These are phyloP conservation scores for Liriodendron chinense DNA, from an alignment of 164 flowering plant species.

Conservation along the genomic window DNA sequence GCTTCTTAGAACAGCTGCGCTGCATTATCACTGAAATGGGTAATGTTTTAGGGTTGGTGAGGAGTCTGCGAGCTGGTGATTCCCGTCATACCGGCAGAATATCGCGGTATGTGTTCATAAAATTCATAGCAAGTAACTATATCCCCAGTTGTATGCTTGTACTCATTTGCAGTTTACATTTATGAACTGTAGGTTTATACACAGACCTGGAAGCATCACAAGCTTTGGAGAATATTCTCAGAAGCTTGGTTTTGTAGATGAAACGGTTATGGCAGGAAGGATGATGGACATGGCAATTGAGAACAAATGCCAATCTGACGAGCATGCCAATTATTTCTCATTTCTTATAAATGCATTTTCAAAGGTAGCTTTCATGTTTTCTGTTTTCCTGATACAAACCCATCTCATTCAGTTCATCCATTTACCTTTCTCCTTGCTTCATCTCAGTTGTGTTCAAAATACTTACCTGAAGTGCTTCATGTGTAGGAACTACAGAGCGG, in stretches of 20 bases:
- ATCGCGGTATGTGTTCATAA: conserved; percentile 17
- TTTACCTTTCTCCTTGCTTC: no score
- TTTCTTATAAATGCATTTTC: conserved; percentile 13
- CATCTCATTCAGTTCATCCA: background rate
- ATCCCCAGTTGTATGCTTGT: background rate
- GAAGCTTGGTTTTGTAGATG: conserved; percentile 18
- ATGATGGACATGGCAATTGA: conserved; percentile 17
- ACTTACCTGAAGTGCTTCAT: background rate
- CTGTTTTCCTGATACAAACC: background rate
- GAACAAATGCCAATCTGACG: conserved; percentile 9
- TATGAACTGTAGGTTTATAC: conserved; percentile 12
- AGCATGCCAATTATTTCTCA: conserved; percentile 10
- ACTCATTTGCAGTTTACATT: background rate
- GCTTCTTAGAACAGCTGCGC: conserved; percentile 17
- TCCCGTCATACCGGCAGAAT: conserved; percentile 14
- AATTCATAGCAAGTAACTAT: background rate
- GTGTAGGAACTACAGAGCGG: conserved; percentile 17
- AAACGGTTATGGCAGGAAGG: conserved; percentile 19
- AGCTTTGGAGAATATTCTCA: conserved; percentile 17
- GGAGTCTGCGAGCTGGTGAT: conserved; percentile 22
- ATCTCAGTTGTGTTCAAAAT: background rate
- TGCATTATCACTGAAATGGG: conserved; percentile 23
- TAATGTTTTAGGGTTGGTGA: conserved; percentile 24
- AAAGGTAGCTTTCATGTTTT: conserved; percentile 15
- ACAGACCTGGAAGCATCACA: conserved; percentile 1